Conservation (phyloP, 2,329 filamentous ascomycete genomes). For the Epichloe sp. region DNA sequence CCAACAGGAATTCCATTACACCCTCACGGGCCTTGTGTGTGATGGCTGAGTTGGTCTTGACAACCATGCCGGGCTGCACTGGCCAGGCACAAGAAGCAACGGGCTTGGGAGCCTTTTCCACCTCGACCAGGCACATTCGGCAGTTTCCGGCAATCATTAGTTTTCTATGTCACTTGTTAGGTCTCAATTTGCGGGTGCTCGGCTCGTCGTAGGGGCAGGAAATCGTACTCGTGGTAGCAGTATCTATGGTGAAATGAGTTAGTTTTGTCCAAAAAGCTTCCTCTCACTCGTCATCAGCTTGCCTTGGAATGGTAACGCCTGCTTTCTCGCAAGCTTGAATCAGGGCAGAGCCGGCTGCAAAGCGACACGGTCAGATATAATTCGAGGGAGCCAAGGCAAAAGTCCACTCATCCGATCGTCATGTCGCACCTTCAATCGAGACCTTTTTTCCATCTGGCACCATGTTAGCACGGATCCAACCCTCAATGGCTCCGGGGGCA, state of each 20-base stretch:
- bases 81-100: conserved; percentile 98
- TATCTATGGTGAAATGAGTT: conserved; percentile 47
- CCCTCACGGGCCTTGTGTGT: conserved; percentile 97
- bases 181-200: conserved; percentile 15
- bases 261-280: not conserved
- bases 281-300: not conserved
- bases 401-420: conserved; percentile 7
- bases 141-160: conserved; percentile 99
- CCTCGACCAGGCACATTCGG: conserved; percentile 98
- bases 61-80: conserved; percentile 95
- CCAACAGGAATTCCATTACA: conserved; percentile 96
- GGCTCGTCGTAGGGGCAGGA: conserved; percentile 9
- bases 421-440: conserved; percentile 77
- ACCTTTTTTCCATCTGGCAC: conserved; percentile 87
- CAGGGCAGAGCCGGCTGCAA: conserved; percentile 76
- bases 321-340: conserved; percentile 99
- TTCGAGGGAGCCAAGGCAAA: no score
- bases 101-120: conserved; percentile 90
- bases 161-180: conserved; percentile 52
- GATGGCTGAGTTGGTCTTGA: conserved; percentile 94
- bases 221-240: conserved; percentile 88
- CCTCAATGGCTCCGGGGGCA: conserved; percentile 18
- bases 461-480: conserved; percentile 18
- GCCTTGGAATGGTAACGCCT: conserved; percentile 77
- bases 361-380: conserved; percentile 25